Conservation (phyloP, 331 rosid species). For the Ulmus americana region DNA sequence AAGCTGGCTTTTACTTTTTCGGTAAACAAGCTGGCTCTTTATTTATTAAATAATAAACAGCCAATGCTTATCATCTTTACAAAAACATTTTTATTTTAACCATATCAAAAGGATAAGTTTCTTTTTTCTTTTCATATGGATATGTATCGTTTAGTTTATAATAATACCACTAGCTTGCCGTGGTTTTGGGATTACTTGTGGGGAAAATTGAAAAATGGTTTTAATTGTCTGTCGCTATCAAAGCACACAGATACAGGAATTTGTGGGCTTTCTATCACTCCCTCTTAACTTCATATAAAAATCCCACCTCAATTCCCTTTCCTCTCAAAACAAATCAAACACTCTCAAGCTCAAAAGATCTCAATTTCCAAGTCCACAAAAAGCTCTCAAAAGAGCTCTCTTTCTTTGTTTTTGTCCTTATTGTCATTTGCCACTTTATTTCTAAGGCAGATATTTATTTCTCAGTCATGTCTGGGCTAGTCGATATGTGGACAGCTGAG, state of each 20-base stretch:
- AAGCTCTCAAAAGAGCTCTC: background rate
- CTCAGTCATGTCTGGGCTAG: constrained; percentile 43
- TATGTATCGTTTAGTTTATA: too few species aligned
- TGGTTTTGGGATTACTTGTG: constrained; percentile 23
- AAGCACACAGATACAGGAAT: constrained; percentile 26
- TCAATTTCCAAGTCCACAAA: background rate
- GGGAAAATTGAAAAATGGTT: background rate
- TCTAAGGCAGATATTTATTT: constrained; percentile 4
- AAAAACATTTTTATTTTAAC: background rate
- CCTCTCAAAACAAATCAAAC: constrained; percentile 4
- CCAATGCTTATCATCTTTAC: background rate
- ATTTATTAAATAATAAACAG: too few species aligned
- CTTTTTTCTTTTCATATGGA: too few species aligned
- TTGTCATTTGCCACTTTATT: background rate
- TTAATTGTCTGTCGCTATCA: background rate
- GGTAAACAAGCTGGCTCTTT: too few species aligned
- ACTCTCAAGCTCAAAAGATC: background rate
- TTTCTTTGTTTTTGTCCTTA: background rate
- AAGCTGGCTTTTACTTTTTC: too few species aligned
- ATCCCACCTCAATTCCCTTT: background rate
- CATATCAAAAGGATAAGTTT: background rate
- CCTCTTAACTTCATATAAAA: constrained; percentile 12
- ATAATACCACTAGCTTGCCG: constrained; percentile 23
- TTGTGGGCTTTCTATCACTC: background rate
- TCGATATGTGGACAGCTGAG: constrained; percentile 50